phyloP scores from a whole-genome alignment of 495 filamentous ascomycete species.

The Neurospora tetraspora region DNA sequence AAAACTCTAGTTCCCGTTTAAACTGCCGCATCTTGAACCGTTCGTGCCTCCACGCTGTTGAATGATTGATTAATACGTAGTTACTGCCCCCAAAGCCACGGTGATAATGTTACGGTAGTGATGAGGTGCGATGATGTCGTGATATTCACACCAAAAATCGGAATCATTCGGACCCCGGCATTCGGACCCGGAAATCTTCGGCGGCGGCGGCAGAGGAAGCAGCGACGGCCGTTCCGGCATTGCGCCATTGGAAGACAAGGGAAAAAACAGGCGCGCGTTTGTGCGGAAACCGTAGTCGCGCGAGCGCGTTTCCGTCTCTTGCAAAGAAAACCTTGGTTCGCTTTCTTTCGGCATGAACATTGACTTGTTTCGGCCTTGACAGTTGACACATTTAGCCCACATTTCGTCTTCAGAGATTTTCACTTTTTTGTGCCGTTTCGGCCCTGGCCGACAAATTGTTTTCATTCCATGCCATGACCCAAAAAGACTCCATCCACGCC shows the following conservation, averaged over 20 bases:
- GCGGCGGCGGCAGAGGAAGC: not conserved
- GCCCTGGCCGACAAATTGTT: not conserved
- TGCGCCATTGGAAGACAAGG: not conserved
- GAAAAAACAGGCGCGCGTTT: not conserved
- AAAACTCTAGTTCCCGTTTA: not conserved
- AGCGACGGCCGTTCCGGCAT: not conserved
- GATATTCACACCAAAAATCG: not conserved
- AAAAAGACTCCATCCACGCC: not conserved
- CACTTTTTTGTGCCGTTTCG: not conserved
- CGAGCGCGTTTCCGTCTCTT: not conserved
- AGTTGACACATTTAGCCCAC: not conserved
- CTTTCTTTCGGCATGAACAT: not conserved
- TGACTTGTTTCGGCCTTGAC: not conserved
- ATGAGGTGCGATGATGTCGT: not conserved
- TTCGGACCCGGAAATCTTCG: not conserved
- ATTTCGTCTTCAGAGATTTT: not conserved
- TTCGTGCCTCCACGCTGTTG: not conserved
- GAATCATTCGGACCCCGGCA: not conserved
- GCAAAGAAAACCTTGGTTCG: not conserved
- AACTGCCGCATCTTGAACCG: not conserved
- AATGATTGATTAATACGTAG: not conserved
- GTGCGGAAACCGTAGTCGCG: not conserved
- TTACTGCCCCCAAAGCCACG: not conserved
- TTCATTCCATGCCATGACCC: not conserved
- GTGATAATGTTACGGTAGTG: not conserved